Base-by-base conservation (phyloP, 1,139 yeast species). In the Suhomyces taliae region DNA sequence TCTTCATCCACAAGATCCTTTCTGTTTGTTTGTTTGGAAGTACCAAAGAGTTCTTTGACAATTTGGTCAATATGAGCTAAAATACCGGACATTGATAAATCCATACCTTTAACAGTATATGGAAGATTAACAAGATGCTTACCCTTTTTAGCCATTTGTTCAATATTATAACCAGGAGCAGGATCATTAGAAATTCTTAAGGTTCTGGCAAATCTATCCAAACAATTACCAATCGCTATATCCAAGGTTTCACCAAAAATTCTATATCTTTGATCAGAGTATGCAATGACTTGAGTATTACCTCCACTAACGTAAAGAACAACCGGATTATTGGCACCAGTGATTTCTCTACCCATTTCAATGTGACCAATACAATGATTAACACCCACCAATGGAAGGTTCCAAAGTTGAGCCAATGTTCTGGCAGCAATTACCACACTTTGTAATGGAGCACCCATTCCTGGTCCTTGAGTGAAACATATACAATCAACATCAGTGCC, bases 391-490 rank as follows among this genome's bases (percentile, higher is more conserved):
- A 93, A 65, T 0, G 99, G 99, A 31, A 87, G 72, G 6, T 79
- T 62, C 96, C 96, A 90, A 59, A 93, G 63, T 55, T 86, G 83
- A 15, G 93, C 75, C 40, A 91, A 70, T 0, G 97, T 85, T 59
- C 99, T 75, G 2, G 99, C 99, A 0, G 96, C 96, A 39, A 93
- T 76, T 2, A 87, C 98, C 36, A 90, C 97, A 53, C 95, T 83
- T 58, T 93, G 97, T 48, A 93, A 71, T 0, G 99, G 99, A 1
- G 98, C 98, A 3, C 99, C 99, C 99, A 93, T 95, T 1, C 99
- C 99, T 0, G 99, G 99, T 5, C 99, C 99, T 66, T 88, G 95
- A 1, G 98, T 93, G 65, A 91, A 93, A 65, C 97, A 90, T 45
- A 93, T 87, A 57, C 95, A 90, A 65, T 91, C 97, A 27, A 93